Conservation (phyloP, 306 rosid genomes). For the Pterocarpus macrocarpus region DNA sequence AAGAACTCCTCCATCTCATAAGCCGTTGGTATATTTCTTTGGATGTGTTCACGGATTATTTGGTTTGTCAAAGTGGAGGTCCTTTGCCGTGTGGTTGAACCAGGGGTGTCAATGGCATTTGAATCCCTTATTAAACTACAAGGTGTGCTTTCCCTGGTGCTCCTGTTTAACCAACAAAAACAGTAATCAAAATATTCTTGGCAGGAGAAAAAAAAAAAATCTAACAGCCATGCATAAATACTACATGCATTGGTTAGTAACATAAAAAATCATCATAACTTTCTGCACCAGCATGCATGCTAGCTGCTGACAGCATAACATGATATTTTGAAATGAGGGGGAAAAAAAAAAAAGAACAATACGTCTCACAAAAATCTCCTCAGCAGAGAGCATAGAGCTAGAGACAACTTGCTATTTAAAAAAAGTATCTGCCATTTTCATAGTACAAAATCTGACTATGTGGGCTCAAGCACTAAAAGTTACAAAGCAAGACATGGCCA, state of each 20-base stretch:
- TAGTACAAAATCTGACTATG: neutral
- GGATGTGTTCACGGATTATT: conserved; percentile 49
- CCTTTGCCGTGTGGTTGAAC: conserved; percentile 73
- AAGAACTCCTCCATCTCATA: conserved; percentile 90
- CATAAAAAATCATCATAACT: neutral
- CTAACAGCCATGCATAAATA: neutral
- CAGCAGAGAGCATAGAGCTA: neutral
- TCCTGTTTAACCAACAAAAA: conserved; percentile 50
- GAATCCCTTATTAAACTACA: conserved; percentile 76
- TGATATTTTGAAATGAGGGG: neutral
- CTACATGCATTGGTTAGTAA: neutral
- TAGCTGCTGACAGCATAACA: conserved; percentile 16
- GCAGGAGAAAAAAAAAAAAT: neutral
- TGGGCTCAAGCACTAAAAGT: neutral
- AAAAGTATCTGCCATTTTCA: neutral
- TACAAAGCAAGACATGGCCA: neutral
- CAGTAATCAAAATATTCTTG: neutral
- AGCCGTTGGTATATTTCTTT: conserved; percentile 71
- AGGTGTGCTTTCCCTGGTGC: conserved; percentile 87
- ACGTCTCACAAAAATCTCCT: neutral
- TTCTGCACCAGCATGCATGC: neutral
- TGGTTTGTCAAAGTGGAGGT: conserved; percentile 31
- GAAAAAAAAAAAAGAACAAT: neutral
- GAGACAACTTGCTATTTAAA: neutral
- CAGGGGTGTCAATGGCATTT: conserved; percentile 60